Base-by-base conservation (phyloP, 495 filamentous ascomycete species). In the Tuber microsphaerosporum region DNA sequence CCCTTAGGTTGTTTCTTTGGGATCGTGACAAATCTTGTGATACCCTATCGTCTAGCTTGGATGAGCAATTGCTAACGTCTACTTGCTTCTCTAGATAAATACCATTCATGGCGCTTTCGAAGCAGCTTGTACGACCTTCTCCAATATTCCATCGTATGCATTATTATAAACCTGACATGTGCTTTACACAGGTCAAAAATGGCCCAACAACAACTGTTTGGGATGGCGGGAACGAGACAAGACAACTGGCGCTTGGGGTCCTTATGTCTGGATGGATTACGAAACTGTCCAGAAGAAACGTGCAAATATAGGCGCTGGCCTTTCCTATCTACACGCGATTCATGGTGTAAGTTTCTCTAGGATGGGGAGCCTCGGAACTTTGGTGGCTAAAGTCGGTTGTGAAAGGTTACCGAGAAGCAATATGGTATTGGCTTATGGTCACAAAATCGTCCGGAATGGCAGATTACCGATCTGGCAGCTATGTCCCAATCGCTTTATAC, bases 361-460 rank as follows among this genome's bases (percentile, higher is more conserved):
- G 45, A 70, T 41, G 65, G 43, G 71, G 51, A 45, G 26, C 26
- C 7, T 45, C 12, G 71, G 39, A 71, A 73, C 61, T 34, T 65
- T 31, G 12, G 56, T 17, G 31, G 56, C 56, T 65, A 34, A 65
- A 65, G 26, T 65, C 14, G 56, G 34, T 26, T 26, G 34, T 65
- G 34, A 65, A 65, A 65, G 56, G 56, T 34, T 34, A 34, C 31
- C 56, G 56, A 65, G 26, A 34, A 31, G 16, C 56, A 94, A 84
- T 92, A 95, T 82, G 93, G 91, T 71, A 88, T 98, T 75, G 95
- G 95, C 45, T 85, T 99, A 26, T 99, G 95, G 95, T 93, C 92
- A 74, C 93, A 94, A 85, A 99, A 99, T 84, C 89, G 95, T 72
- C 92, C 94, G 9, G 95, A 99, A 84, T 99, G 95, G 95, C 95